Conservation (phyloP, 2,329 filamentous ascomycete species). For the Trichoderma sp. region DNA sequence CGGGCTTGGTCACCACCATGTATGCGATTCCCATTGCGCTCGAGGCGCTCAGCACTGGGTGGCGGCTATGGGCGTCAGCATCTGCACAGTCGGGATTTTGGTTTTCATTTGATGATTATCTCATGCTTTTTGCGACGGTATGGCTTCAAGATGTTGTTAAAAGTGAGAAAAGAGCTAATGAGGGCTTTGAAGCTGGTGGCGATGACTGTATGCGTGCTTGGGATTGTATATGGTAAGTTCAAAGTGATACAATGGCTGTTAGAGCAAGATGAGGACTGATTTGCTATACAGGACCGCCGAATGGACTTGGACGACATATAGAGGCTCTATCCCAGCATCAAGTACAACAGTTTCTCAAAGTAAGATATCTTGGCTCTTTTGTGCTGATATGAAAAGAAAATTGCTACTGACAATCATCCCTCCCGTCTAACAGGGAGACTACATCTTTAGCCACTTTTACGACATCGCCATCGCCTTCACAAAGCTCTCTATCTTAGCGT, state of each 20-base stretch:
- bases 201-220: slow-evolving; percentile 9
- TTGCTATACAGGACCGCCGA: slow-evolving; percentile 4
- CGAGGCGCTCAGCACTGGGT: slow-evolving; percentile 17
- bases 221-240: slow-evolving; percentile 14
- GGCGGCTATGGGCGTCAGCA: slow-evolving; percentile 15
- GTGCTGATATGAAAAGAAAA: neutral
- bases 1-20: slow-evolving; percentile 11
- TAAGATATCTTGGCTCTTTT: neutral
- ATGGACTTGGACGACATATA: slow-evolving; percentile 22
- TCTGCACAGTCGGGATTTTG: neutral
- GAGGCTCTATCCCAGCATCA: slow-evolving; percentile 3
- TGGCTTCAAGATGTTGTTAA: neutral
- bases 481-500: slow-evolving; percentile 22
- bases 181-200: slow-evolving; percentile 1
- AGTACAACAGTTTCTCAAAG: slow-evolving; percentile 13
- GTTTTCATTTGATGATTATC: slow-evolving; percentile 21
- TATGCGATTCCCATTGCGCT: slow-evolving; percentile 21
- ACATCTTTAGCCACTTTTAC: slow-evolving; percentile 24
- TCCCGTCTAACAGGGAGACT: slow-evolving; percentile 13
- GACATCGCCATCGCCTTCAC: slow-evolving; percentile 21
- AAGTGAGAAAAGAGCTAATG: neutral
- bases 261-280: neutral
- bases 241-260: neutral
- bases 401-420: neutral
- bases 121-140: slow-evolving; percentile 23